These are phyloP conservation scores for Mycena olivaceomarginata DNA, from an alignment of 768 basidiomycete species.

Conservation along the genomic window DNA sequence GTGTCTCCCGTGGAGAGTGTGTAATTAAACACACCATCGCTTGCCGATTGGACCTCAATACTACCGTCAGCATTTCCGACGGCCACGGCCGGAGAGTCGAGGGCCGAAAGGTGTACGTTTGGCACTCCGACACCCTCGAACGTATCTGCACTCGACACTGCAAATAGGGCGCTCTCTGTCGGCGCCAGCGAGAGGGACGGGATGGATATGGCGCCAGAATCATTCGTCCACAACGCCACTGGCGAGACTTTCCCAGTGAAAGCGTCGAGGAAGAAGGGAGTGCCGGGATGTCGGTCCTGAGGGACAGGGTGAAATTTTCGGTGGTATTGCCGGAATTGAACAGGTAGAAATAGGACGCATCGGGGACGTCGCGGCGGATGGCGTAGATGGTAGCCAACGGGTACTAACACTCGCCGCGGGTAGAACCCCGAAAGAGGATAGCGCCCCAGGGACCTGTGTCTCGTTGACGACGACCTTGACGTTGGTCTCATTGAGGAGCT, in stretches of 20 bases:
- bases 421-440: conserved; percentile 36
- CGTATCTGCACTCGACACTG: conserved; percentile 29
- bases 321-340: conserved; percentile 35
- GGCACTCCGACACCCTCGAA: conserved; percentile 31
- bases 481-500: conserved; percentile 23
- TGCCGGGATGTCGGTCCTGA: conserved; percentile 37
- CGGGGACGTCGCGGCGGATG: conserved; percentile 28
- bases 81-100: conserved; percentile 32
- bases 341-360: conserved; percentile 38
- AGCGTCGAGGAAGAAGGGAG: conserved; percentile 42
- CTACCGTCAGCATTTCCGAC: conserved; percentile 18
- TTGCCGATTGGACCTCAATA: conserved; percentile 31
- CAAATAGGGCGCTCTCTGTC: conserved; percentile 33
- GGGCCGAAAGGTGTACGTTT: conserved; percentile 25
- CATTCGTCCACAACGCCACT: conserved; percentile 36
- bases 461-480: conserved; percentile 35
- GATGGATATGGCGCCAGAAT: conserved; percentile 37
- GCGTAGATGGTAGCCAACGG: conserved; percentile 20
- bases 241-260: conserved; percentile 37
- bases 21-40: conserved; percentile 30
- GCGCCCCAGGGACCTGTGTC: conserved; percentile 26
- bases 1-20: conserved; percentile 21
- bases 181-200: conserved; percentile 36
- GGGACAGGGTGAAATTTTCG: conserved; percentile 36
- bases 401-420: conserved; percentile 33